phyloP scores from a whole-genome alignment of 2,329 filamentous ascomycete genomes.

The Neocucurbitaria cava region DNA sequence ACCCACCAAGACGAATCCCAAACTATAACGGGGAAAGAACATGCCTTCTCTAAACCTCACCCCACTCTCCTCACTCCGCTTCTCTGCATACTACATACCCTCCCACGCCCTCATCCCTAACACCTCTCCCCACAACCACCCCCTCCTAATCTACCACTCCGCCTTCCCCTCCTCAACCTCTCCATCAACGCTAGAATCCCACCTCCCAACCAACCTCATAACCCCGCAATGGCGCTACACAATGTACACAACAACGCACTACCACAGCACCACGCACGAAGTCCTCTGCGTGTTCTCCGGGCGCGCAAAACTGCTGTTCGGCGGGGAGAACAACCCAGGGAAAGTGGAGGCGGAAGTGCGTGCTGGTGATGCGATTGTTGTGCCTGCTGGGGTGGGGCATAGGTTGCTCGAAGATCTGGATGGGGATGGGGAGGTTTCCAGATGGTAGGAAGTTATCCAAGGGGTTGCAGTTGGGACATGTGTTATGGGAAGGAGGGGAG shows the following conservation, averaged over 20 bases:
- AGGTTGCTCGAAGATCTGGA: constrained; percentile 64
- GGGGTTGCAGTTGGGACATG: constrained; percentile 70
- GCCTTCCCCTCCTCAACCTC: constrained; percentile 58
- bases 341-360: constrained; percentile 63
- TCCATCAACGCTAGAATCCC: constrained; percentile 62
- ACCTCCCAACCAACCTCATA: constrained; percentile 61
- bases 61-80: constrained; percentile 59
- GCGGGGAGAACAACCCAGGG: constrained; percentile 66
- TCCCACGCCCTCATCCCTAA: constrained; percentile 66
- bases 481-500: constrained; percentile 68
- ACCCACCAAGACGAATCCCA: too few relatives aligned
- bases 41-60: constrained; percentile 42
- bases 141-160: constrained; percentile 70
- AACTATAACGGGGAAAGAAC: too few relatives aligned
- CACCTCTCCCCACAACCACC: constrained; percentile 68
- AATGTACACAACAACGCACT: constrained; percentile 72
- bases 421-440: constrained; percentile 61
- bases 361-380: constrained; percentile 68
- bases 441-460: constrained; percentile 73
- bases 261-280: constrained; percentile 72
- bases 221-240: constrained; percentile 71
- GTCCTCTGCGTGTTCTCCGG: constrained; percentile 67
- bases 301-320: constrained; percentile 69
- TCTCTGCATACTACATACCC: constrained; percentile 67
- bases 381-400: constrained; percentile 72